These are phyloP conservation scores for Pecoramyces ruminantium DNA, from an alignment of 192 early-diverging fungal genomes.

Conservation along the genomic window DNA sequence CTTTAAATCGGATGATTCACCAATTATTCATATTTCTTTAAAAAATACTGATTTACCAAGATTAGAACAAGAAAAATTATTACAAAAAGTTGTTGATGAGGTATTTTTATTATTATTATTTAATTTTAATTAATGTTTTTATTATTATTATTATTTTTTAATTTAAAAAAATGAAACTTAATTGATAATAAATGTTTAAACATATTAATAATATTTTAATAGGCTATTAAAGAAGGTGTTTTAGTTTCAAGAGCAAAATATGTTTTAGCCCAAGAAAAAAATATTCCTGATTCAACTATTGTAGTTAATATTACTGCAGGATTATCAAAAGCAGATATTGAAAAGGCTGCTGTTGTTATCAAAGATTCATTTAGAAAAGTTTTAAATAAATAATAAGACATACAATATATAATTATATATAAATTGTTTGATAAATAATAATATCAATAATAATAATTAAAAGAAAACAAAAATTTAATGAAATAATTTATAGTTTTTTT, in stretches of 20 bases:
- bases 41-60: neutral
- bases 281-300: constrained; percentile 61
- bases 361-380: constrained; percentile 49
- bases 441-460: too few relatives aligned
- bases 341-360: constrained; percentile 62
- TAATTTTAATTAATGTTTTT: too few relatives aligned
- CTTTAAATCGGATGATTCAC: constrained; percentile 26
- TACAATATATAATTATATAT: too few relatives aligned
- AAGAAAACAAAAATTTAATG: too few relatives aligned
- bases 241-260: constrained; percentile 78
- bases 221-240: constrained; percentile 59
- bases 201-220: too few relatives aligned
- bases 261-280: constrained; percentile 60
- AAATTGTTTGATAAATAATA: too few relatives aligned
- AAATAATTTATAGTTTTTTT: too few relatives aligned
- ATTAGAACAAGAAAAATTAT: constrained; percentile 35
- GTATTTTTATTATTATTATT: too few relatives aligned
- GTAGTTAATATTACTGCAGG: constrained; percentile 58
- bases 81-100: constrained; percentile 71
- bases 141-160: too few relatives aligned
- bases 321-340: constrained; percentile 65
- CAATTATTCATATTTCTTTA: constrained; percentile 63
- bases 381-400: neutral
- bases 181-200: too few relatives aligned
- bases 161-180: too few relatives aligned